Evolutionary conservation across 2,329 filamentous ascomycete genomes (phyloP).

Genomic region (Pseudogymnoascus sp.): DNA sequence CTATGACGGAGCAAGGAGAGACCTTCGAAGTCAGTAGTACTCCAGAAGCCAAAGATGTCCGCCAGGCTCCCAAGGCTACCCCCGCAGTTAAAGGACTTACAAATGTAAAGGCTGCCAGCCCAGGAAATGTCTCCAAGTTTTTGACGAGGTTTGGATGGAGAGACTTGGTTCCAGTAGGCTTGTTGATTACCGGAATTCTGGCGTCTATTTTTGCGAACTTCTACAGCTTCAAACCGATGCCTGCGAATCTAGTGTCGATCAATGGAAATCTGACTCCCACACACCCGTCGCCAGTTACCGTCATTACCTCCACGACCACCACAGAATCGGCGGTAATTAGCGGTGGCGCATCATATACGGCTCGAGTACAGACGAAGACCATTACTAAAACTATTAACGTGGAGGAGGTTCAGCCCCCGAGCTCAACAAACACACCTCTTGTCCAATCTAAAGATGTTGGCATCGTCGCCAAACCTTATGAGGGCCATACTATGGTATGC

Average conservation of each 20-base stretch:
- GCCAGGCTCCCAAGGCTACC: not conserved
- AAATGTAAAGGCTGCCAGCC: not conserved
- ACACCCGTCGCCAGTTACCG: slow-evolving; percentile 21
- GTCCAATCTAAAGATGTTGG: slow-evolving; percentile 34
- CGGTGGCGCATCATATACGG: not conserved
- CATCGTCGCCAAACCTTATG: slow-evolving; percentile 19
- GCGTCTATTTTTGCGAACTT: slow-evolving; percentile 24
- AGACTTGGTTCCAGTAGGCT: not conserved
- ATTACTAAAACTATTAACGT: slow-evolving; percentile 28
- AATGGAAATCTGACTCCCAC: slow-evolving; percentile 22
- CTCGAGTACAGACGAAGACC: slow-evolving; percentile 19
- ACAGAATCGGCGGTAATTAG: slow-evolving; percentile 12
- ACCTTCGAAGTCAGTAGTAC: not conserved
- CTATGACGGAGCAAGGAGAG: slow-evolving; percentile 6
- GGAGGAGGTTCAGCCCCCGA: slow-evolving; percentile 29
- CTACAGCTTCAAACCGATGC: slow-evolving; percentile 27
- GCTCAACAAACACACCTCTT: slow-evolving; percentile 32
- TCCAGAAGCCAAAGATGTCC: not conserved
- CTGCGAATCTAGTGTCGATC: slow-evolving; percentile 20
- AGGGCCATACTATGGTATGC: slow-evolving; percentile 32
- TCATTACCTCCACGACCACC: slow-evolving; percentile 22
- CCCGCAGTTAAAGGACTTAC: not conserved
- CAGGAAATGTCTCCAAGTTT: not conserved
- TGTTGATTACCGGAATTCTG: slow-evolving; percentile 12
- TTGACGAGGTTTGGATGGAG: not conserved